Percentiles rank a stretch among this genome's conserved stretches.
phyloP scores from a whole-genome alignment of 108 stramenopile species.

The Fragilaria crotonensis region DNA sequence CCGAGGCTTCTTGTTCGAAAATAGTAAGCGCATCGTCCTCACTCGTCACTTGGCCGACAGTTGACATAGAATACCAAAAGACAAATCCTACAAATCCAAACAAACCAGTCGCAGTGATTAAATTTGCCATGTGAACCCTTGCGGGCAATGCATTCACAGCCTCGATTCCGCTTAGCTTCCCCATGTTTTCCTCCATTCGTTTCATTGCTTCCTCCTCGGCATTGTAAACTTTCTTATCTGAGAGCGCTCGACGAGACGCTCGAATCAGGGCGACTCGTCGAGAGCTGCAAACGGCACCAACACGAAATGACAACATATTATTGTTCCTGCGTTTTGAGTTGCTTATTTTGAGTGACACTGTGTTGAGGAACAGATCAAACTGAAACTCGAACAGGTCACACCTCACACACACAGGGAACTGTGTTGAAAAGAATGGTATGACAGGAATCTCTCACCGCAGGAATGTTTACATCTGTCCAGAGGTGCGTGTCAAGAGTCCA shows the following conservation, averaged over 20 bases:
- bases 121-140: slow-evolving; percentile 17
- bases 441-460: too few relatives aligned
- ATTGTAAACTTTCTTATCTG: background rate
- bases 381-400: too few relatives aligned
- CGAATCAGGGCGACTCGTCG: too few relatives aligned
- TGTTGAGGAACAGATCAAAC: too few relatives aligned
- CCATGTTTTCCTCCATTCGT: background rate
- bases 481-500: too few relatives aligned
- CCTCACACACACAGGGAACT: too few relatives aligned
- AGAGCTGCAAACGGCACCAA: too few relatives aligned
- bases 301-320: too few relatives aligned
- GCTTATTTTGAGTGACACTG: too few relatives aligned
- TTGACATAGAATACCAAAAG: slow-evolving; percentile 35
- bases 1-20: slow-evolving; percentile 30
- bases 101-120: slow-evolving; percentile 31
- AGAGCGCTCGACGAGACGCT: background rate
- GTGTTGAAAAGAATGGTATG: too few relatives aligned
- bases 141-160: background rate
- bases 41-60: slow-evolving; percentile 24
- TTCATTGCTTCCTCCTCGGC: background rate
- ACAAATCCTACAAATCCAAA: slow-evolving; percentile 33
- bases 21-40: slow-evolving; percentile 23
- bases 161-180: background rate
- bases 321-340: too few relatives aligned
- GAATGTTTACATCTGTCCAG: too few relatives aligned